Base-by-base conservation (phyloP, 192 early-diverging fungal genomes). In the Funneliformis geosporum region DNA sequence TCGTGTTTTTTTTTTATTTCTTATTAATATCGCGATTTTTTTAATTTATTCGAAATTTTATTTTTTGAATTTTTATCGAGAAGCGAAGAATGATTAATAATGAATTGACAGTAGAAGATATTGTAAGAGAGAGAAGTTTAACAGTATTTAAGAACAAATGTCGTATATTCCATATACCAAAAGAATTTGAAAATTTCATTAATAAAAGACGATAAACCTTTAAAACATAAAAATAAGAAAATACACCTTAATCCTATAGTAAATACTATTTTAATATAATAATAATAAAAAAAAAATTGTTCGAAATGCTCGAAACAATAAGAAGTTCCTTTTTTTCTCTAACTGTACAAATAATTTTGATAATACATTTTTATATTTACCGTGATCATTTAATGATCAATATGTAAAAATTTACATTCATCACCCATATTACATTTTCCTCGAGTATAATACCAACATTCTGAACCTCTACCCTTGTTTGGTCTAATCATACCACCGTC, bases 121-220 rank as follows among this genome's bases (percentile, higher is more conserved):
- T 93, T 83, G 90, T 95, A 4, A 85, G 90, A 21, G 86, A 86
- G 43, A 91, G 92, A 39, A 90, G 88, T 38, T 71, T 93, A 61
- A 87, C 89, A 80, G 90, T 93, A 23, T 92, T 94, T 79, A 88
- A 84, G 70, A 85, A 86, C 43, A 89, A 91, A 76, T 94, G 93
- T 78, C 87, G 87, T 62, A 83, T 91, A 14, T 90, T 91, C 81
- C 87, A 82, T 67, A 78, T 88, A 42, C 85, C 87, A 25, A 76
- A 80, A 61, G 87, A 90, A 75, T 86, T 89, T 75, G 82, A 83
- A 60, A 43, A 76, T 16, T 65, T 76, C 46, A 76, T 65, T 76
- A 61, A 75, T 75, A 75, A 38, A 60, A 59, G 21, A 60, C n/a
- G 73, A 60, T 75, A 60, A 68, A 65, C 33, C n/a, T 28, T 28